Evolutionary conservation across 2,329 filamentous ascomycete species (phyloP).

Genomic region (Elsinoe australis): DNA sequence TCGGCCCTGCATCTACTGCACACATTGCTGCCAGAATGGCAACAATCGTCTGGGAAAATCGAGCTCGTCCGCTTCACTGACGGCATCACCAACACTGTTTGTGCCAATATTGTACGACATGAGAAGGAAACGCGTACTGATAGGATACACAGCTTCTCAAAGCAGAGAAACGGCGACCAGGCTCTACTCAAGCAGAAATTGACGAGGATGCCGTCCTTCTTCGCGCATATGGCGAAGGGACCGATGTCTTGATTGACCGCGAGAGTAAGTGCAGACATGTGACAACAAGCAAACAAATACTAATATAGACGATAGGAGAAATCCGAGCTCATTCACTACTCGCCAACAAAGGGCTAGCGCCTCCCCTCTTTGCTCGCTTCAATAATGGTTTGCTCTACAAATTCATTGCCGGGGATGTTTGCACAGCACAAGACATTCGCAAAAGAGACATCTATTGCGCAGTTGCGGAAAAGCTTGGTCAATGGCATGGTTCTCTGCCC

Average conservation of each 20-base stretch:
- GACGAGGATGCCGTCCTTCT: conserved; percentile 82
- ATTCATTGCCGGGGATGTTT: conserved; percentile 74
- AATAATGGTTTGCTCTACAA: conserved; percentile 93
- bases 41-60: conserved; percentile 60
- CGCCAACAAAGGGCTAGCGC: conserved; percentile 73
- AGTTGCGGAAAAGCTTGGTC: conserved; percentile 72
- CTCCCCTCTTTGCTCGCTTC: conserved; percentile 81
- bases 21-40: conserved; percentile 75
- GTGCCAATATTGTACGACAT: conserved; percentile 27
- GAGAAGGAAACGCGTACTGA: conserved; percentile 13
- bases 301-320: conserved; percentile 43
- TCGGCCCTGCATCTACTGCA: conserved; percentile 75
- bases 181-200: conserved; percentile 65
- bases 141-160: conserved; percentile 57
- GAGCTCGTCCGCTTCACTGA: conserved; percentile 91
- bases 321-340: conserved; percentile 72
- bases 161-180: conserved; percentile 61
- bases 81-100: conserved; percentile 89
- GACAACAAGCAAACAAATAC: conserved; percentile 21
- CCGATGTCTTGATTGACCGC: conserved; percentile 90
- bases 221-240: conserved; percentile 88
- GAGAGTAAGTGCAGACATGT: conserved; percentile 58
- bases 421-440: conserved; percentile 71
- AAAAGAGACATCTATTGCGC: conserved; percentile 69
- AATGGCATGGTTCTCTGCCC: conserved; percentile 79